Conservation (phyloP, 805 yeast genomes). For the Candida rishiriensis region DNA sequence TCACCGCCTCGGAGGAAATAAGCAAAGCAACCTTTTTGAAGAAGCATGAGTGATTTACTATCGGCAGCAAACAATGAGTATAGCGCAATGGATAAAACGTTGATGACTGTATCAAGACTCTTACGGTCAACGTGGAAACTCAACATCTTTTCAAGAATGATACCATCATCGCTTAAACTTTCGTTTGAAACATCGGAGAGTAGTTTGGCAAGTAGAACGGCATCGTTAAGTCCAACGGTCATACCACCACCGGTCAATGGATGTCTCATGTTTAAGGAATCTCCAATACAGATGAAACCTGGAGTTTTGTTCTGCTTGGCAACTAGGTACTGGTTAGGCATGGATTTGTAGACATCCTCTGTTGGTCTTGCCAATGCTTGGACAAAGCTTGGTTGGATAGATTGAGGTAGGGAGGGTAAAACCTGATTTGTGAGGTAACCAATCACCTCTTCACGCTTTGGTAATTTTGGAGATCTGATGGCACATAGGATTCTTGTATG, state of each 20-base stretch:
- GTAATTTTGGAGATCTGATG: conserved; percentile 67
- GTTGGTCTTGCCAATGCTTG: conserved; percentile 48
- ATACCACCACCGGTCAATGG: conserved; percentile 99
- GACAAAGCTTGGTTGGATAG: conserved; percentile 61
- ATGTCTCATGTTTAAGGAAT: conserved; percentile 95
- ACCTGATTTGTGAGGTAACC: conserved; percentile 58
- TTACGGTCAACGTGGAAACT: conserved; percentile 79
- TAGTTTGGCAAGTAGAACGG: conserved; percentile 59
- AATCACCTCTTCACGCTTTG: conserved; percentile 53
- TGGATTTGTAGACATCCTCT: conserved; percentile 57
- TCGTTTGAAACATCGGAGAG: conserved; percentile 51
- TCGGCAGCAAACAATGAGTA: conserved; percentile 91
- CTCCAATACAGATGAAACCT: conserved; percentile 85
- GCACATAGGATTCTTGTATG: conserved; percentile 92
- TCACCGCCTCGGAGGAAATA: conserved; percentile 85
- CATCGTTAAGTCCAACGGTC: conserved; percentile 95
- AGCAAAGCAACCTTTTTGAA: conserved; percentile 85
- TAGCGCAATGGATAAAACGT: conserved; percentile 85
- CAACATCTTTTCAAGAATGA: conserved; percentile 51
- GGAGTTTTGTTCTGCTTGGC: conserved; percentile 67
- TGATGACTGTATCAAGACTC: conserved; percentile 74
- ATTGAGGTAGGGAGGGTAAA: conserved; percentile 62
- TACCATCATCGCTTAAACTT: conserved; percentile 53
- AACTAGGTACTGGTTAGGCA: conserved; percentile 91
- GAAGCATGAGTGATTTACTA: conserved; percentile 51